phyloP scores from a whole-genome alignment of 1,284 basidiomycete species.

The Leccinum brunneo-olivaceum region DNA sequence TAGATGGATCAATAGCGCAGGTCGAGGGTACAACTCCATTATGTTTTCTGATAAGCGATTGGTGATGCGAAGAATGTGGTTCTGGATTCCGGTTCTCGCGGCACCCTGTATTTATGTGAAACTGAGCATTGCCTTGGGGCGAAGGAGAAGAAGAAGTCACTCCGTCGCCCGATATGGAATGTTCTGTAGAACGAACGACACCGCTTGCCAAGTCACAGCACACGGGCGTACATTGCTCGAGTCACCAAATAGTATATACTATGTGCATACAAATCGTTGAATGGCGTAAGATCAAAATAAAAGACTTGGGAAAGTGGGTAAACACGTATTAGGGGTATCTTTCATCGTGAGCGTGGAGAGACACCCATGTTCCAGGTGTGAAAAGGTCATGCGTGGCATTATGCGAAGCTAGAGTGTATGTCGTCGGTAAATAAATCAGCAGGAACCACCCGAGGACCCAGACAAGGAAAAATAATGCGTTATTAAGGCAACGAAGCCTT shows the following conservation, averaged over 20 bases:
- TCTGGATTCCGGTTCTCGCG: conserved; percentile 11
- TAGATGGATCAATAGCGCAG: conserved; percentile 8
- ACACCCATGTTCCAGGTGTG: conserved; percentile 10
- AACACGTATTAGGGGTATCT: conserved; percentile 31
- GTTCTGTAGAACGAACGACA: conserved; percentile 22
- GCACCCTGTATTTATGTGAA: conserved; percentile 9
- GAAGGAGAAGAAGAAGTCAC: conserved; percentile 4
- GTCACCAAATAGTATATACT: conserved; percentile 13
- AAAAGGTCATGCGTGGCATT: conserved; percentile 24
- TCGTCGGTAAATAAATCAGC: conserved; percentile 20
- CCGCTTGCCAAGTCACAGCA: conserved; percentile 13
- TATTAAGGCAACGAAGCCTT: conserved; percentile 35
- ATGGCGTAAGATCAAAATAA: conserved; percentile 21
- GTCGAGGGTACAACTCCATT: conserved; percentile 7
- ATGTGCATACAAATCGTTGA: conserved; percentile 27
- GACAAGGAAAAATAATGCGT: conserved; percentile 9
- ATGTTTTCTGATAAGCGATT: conserved; percentile 15
- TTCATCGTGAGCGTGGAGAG: conserved; percentile 14
- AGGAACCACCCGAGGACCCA: conserved; percentile 10
- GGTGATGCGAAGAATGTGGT: conserved; percentile 7
- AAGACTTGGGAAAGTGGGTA: conserved; percentile 21
- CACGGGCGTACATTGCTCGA: conserved; percentile 13
- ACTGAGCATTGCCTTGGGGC: conserved; percentile 16
- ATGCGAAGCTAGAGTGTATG: conserved; percentile 17
- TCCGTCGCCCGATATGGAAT: conserved; percentile 30